Evolutionary conservation across 352 stramenopile species (phyloP), one percentile per base, ranked within the genome.

Genomic region (Globisporangium paddicum): DNA sequence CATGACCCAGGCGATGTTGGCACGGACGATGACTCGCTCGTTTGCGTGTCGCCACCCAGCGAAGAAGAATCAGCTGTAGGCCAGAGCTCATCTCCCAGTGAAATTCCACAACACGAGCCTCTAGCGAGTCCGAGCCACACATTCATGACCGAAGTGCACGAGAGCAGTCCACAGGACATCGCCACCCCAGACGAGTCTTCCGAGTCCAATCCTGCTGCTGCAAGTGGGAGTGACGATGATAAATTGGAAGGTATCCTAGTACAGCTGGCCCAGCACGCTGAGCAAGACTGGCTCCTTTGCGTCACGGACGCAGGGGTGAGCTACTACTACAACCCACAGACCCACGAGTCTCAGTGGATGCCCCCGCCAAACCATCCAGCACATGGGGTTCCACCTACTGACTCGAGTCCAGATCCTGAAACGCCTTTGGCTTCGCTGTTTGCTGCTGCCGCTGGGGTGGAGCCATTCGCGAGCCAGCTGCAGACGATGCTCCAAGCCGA

Each of bases 291-390:
- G 77, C 32, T 82, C 18, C 16, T 61, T 4, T 83, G 63, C 28
- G 37, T 67, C 16, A 82, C 77, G 0, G 82, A 89, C 41, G 68
- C 70, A 10, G 80, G 80, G 5, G 60, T 79, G 32, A 60, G 69
- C 19, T 93, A 93, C 55, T 92, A 88, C 66, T 93, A 89, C 68
- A 93, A 90, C 30, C 52, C 66, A 0, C 52, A 48, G 3, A 88
- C 77, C 0, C 68, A 86, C 0, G 72, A 75, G 19, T 90, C 79
- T 0, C 82, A 85, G 30, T 93, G 82, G 82, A 75, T 70, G 13
- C 67, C 67, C 5, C 82, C 37, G 4, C 14, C 80, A 0, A 18
- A 25, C 3, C 25, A 46, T n/a, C 18, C 19, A 25, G 56, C 26
- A 9, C 32, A 58, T 9, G 38, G 14, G 21, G 58, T 25, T 19